These are phyloP conservation scores for Tolypocladium album DNA, from an alignment of 2,329 filamentous ascomycete genomes.

Conservation along the genomic window DNA sequence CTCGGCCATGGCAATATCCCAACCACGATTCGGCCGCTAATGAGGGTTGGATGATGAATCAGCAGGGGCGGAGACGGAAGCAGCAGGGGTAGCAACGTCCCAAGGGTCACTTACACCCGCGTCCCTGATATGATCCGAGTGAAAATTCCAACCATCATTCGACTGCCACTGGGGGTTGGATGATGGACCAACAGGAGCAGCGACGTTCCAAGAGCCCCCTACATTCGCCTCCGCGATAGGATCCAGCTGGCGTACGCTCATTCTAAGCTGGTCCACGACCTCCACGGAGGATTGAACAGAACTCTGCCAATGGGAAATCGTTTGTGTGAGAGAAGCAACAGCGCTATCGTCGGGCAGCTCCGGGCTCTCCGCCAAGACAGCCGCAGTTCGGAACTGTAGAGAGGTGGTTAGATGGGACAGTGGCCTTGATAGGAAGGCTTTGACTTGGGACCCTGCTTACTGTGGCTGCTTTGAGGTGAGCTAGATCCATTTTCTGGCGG, in stretches of 20 bases:
- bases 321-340: not conserved
- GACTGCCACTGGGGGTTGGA: not conserved
- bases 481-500: not conserved
- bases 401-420: not conserved
- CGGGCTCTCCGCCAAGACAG: not conserved
- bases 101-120: too few relatives aligned
- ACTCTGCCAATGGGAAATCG: not conserved
- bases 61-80: not conserved
- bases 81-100: not conserved
- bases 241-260: not conserved
- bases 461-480: not conserved
- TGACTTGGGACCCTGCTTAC: not conserved
- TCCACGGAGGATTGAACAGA: not conserved
- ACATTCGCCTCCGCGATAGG: too few relatives aligned
- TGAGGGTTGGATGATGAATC: not conserved
- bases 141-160: not conserved
- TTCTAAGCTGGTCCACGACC: not conserved
- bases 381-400: not conserved
- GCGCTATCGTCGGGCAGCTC: not conserved
- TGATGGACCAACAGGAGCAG: not conserved
- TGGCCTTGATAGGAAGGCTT: not conserved
- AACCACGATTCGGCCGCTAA: not conserved
- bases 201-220: too few relatives aligned
- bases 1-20: not conserved
- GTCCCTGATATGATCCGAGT: too few relatives aligned